Evolutionary conservation across 768 basidiomycete species (phyloP).

Genomic region (Paxillus involutus): DNA sequence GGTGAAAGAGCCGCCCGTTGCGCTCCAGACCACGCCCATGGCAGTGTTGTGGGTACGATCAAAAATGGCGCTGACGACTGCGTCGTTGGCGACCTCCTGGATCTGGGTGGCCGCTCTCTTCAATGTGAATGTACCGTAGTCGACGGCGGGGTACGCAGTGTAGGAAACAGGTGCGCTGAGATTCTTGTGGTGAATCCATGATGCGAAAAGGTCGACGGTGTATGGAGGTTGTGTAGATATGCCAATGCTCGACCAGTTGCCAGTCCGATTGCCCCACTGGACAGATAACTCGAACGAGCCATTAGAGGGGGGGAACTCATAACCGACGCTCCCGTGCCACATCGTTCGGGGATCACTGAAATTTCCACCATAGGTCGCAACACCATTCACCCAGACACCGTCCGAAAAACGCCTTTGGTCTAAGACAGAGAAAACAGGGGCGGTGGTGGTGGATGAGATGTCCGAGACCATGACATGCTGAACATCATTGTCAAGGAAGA

Average conservation of each 20-base stretch:
- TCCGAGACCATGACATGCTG: constrained; percentile 62
- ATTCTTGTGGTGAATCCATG: constrained; percentile 52
- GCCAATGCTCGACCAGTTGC: constrained; percentile 63
- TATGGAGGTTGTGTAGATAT: constrained; percentile 57
- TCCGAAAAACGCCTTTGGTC: constrained; percentile 58
- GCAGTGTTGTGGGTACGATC: constrained; percentile 41
- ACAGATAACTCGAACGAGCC: constrained; percentile 31
- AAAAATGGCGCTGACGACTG: constrained; percentile 47
- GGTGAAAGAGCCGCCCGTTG: constrained; percentile 41
- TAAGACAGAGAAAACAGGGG: constrained; percentile 61
- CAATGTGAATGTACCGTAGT: constrained; percentile 34
- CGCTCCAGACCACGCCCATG: constrained; percentile 60
- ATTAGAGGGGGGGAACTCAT: constrained; percentile 42
- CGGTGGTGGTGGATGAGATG: constrained; percentile 43
- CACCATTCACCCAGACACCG: constrained; percentile 42
- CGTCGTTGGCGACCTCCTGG: constrained; percentile 46
- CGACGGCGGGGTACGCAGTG: constrained; percentile 53
- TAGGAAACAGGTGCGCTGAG: constrained; percentile 45
- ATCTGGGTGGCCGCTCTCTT: constrained; percentile 36
- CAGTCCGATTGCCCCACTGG: constrained; percentile 48
- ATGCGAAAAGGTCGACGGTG: constrained; percentile 64
- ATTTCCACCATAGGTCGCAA: background rate
- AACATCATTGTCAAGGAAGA: constrained; percentile 64
- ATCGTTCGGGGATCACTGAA: constrained; percentile 35
- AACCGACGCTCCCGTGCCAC: constrained; percentile 71